Evolutionary conservation across 179 eudicot species (phyloP), one percentile per base, ranked within the genome.

Genomic region (Amaranthus tricolor): DNA sequence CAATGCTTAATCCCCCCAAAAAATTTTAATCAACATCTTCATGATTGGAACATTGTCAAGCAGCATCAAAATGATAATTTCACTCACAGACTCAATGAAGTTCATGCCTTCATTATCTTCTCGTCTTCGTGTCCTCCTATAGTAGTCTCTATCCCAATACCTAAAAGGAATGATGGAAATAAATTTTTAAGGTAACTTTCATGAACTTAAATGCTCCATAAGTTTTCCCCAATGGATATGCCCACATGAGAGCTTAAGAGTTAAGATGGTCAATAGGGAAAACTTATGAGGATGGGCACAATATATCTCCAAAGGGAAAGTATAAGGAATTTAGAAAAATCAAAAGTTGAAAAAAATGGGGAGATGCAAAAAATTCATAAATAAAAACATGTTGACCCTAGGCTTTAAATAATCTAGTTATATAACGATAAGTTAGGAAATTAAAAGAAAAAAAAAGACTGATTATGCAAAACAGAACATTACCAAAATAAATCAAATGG

Each of bases 121-220:
- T 78, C 84, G 82, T 73, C 71, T 75, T 71, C 84, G 84, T 72
- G 80, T 82, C 85, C 91, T 90, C 78, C 95, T 82, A 71, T 91
- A 86, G 81, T 93, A 95, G 85, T 90, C 88, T 80, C 95, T 95
- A 86, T 95, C 95, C 96, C 95, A 93, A 48, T 89, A 95, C 99
- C 99, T 95, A 76, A 66, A 79, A 68, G 31, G 48, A 51, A 55
- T 20, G 19, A 60, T 53, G 63, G 66, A 62, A 68, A 63, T 64
- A 59, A 63, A 50, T 11, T 12, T 7, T 40, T 71, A 6, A 44
- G 17, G 7, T 17, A 43, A 17, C 11, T 47, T 66, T 49, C 17
- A 62, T 47, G 19, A 16, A 66, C 12, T 24, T 24, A 24, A 24
- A 24, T 31, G 40, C 40, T 1, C 40, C 40, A 31, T 31, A 31